Percentiles rank a stretch among this genome's conserved stretches.
phyloP scores from a whole-genome alignment of 441 rosid species.

The Pelargonium hybrid region DNA sequence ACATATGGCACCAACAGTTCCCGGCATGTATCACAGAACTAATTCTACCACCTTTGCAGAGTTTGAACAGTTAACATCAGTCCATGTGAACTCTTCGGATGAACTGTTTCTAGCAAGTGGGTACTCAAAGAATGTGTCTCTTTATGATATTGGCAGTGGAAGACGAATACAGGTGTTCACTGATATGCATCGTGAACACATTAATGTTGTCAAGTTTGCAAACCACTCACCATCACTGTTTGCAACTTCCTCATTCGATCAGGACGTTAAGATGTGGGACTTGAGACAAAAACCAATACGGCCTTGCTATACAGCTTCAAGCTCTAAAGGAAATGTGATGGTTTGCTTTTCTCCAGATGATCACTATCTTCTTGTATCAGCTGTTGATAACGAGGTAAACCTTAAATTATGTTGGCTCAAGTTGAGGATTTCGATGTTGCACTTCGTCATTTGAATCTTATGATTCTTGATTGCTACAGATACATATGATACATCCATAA shows the following conservation, averaged over 20 bases:
- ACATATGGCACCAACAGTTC: slow-evolving; percentile 31
- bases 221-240: slow-evolving; percentile 77
- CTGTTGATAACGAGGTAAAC: slow-evolving; percentile 91
- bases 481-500: no score
- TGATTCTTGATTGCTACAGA: no score
- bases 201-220: slow-evolving; percentile 83
- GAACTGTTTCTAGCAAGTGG: slow-evolving; percentile 90
- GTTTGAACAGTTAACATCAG: slow-evolving; percentile 84
- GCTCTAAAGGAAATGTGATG: slow-evolving; percentile 92
- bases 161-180: slow-evolving; percentile 61
- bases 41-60: slow-evolving; percentile 62
- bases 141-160: slow-evolving; percentile 70
- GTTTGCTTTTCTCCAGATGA: slow-evolving; percentile 98
- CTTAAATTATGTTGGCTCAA: background rate
- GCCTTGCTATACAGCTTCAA: slow-evolving; percentile 74
- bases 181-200: slow-evolving; percentile 82
- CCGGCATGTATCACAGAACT: slow-evolving; percentile 24
- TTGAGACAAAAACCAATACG: slow-evolving; percentile 63
- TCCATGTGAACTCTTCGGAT: slow-evolving; percentile 78
- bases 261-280: slow-evolving; percentile 86
- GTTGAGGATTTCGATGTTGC: no score
- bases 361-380: slow-evolving; percentile 83
- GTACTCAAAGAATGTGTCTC: slow-evolving; percentile 73
- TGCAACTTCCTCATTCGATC: slow-evolving; percentile 90
- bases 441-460: no score